Percentiles rank a stretch among this genome's conserved stretches.
phyloP scores from a whole-genome alignment of 78 protist genomes.

The Dictyostelium capitatum region DNA sequence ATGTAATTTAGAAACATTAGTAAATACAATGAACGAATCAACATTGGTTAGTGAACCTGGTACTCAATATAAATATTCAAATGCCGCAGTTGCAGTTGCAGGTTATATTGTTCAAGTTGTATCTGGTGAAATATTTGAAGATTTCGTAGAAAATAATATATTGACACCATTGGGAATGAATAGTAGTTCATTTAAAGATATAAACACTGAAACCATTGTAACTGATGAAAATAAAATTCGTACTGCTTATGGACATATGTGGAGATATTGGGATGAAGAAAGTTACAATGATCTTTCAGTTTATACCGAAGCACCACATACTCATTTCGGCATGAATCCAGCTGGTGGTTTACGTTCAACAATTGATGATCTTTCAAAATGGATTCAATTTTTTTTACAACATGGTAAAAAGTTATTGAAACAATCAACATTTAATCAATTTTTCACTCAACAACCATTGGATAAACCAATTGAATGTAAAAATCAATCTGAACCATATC shows the following conservation, averaged over 20 bases:
- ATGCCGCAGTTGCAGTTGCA: slow-evolving; percentile 71
- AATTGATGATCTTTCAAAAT: slow-evolving; percentile 17
- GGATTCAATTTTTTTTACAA: slow-evolving; percentile 41
- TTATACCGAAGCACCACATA: slow-evolving; percentile 51
- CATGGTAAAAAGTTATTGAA: slow-evolving; percentile 24
- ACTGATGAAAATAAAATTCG: slow-evolving; percentile 24
- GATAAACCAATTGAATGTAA: background rate
- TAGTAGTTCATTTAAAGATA: slow-evolving; percentile 28
- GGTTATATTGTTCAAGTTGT: slow-evolving; percentile 55
- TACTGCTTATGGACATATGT: slow-evolving; percentile 57
- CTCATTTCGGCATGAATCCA: slow-evolving; percentile 67
- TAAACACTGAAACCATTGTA: background rate
- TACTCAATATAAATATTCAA: slow-evolving; percentile 33
- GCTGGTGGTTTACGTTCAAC: slow-evolving; percentile 52
- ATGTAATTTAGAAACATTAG: slow-evolving; percentile 36
- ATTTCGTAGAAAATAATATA: slow-evolving; percentile 36
- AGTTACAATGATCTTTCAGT: background rate
- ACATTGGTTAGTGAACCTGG: slow-evolving; percentile 13
- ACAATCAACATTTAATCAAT: background rate
- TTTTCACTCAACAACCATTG: slow-evolving; percentile 63
- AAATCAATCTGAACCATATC: background rate
- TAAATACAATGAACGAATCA: slow-evolving; percentile 24
- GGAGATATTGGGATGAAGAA: slow-evolving; percentile 78
- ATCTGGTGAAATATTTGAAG: slow-evolving; percentile 40
- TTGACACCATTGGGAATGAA: slow-evolving; percentile 53